Percentiles rank a stretch among this genome's conserved stretches.
Conservation (phyloP, 495 filamentous ascomycete genomes). For the Staphylotrichum longicolle region DNA sequence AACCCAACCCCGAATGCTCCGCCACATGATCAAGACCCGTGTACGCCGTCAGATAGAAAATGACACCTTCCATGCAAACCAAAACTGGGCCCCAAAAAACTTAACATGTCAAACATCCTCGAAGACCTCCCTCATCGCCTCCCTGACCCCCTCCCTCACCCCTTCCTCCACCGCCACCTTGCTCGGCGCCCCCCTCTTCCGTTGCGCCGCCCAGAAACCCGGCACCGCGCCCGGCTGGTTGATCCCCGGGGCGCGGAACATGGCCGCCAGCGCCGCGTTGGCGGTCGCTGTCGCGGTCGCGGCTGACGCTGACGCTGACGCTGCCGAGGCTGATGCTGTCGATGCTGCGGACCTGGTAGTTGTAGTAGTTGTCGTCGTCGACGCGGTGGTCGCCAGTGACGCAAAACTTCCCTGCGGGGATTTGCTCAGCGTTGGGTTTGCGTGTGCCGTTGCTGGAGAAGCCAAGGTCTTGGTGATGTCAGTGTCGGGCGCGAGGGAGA, state of each 20-base stretch:
- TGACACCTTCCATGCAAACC: too few species aligned
- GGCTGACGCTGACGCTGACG: neutral
- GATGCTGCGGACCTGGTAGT: neutral
- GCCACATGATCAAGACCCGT: too few species aligned
- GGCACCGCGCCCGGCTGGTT: constrained; percentile 55
- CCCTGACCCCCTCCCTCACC: constrained; percentile 39
- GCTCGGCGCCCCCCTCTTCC: constrained; percentile 40
- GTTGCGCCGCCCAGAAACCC: constrained; percentile 46
- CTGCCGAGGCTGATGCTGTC: neutral
- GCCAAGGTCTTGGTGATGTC: neutral
- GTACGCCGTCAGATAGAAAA: too few species aligned
- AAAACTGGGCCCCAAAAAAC: too few species aligned
- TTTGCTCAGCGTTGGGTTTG: neutral
- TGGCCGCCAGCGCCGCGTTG: neutral
- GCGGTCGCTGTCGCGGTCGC: neutral
- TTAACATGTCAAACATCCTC: constrained; percentile 19
- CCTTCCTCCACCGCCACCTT: constrained; percentile 44
- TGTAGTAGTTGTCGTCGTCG: neutral
- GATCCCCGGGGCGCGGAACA: constrained; percentile 48
- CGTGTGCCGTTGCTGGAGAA: neutral
- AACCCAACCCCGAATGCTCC: too few species aligned
- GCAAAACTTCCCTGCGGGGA: constrained; percentile 28
- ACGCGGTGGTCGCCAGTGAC: neutral
- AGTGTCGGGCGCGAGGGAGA: constrained; percentile 17
- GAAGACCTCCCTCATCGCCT: constrained; percentile 45